Conservation (phyloP, 108 stramenopile species). For the Discostella stelligeroides region DNA sequence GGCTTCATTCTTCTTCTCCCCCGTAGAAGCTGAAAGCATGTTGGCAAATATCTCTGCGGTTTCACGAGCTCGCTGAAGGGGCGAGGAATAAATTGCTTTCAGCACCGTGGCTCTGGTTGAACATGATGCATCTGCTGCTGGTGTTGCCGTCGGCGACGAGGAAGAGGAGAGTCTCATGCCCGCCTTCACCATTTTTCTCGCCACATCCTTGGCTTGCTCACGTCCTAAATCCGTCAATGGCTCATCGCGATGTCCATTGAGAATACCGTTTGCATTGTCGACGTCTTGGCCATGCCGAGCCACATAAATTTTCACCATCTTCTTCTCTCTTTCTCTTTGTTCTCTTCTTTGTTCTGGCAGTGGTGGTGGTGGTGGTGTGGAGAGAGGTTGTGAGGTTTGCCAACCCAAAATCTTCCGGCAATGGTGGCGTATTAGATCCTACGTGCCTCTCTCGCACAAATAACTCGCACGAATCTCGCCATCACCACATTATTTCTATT, state of each 20-base stretch:
- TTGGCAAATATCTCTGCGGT: slow-evolving; percentile 52
- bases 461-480: too few species aligned
- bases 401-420: too few species aligned
- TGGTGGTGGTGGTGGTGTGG: not conserved
- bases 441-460: too few species aligned
- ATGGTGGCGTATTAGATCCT: too few species aligned
- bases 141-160: not conserved
- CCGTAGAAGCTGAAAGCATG: slow-evolving; percentile 21
- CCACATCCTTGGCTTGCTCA: slow-evolving; percentile 50
- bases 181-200: slow-evolving; percentile 35
- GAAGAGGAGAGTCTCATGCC: slow-evolving; percentile 17
- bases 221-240: slow-evolving; percentile 47
- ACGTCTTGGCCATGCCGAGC: slow-evolving; percentile 58
- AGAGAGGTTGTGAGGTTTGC: too few species aligned
- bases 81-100: slow-evolving; percentile 55
- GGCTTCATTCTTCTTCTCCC: not conserved
- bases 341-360: too few species aligned
- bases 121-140: not conserved
- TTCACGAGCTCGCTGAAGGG: slow-evolving; percentile 44
- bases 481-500: too few species aligned
- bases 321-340: not conserved
- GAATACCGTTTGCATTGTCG: slow-evolving; percentile 57
- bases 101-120: slow-evolving; percentile 5
- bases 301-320: slow-evolving; percentile 50
- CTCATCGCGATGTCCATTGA: slow-evolving; percentile 54